Conservation (phyloP, 345 rosid genomes). For the Syzygium jambos region DNA sequence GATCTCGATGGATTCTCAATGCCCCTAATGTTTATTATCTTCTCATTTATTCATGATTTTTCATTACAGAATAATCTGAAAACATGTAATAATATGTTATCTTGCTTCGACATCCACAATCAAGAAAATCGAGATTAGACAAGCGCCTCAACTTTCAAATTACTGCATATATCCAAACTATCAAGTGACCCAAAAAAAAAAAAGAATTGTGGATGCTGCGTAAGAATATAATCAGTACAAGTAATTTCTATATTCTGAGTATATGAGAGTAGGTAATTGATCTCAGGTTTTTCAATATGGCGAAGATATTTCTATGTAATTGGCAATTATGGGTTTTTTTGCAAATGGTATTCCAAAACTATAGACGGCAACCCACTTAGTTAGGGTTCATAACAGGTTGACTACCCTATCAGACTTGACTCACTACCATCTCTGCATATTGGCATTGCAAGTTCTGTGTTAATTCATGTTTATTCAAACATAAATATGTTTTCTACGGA, state of each 20-base stretch:
- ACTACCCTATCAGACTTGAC: neutral
- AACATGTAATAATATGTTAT: neutral
- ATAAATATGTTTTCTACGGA: neutral
- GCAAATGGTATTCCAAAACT: neutral
- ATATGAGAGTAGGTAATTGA: neutral
- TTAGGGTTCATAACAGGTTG: neutral
- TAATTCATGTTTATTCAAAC: neutral
- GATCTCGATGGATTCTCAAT: neutral
- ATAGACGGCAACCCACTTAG: neutral
- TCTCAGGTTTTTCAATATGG: neutral
- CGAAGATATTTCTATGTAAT: neutral
- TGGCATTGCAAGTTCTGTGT: neutral
- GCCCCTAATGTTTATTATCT: neutral
- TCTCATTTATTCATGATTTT: neutral
- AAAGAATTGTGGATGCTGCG: neutral
- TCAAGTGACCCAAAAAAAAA: neutral
- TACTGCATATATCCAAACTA: neutral
- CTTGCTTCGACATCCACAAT: neutral
- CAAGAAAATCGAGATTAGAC: neutral
- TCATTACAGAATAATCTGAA: neutral
- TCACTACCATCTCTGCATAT: neutral
- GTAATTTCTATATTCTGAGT: neutral
- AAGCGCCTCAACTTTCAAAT: neutral
- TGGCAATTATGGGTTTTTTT: neutral
- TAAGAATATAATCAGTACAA: neutral